phyloP scores from a whole-genome alignment of 139 green algal genomes.

The Pseudopediastrum boryanum region DNA sequence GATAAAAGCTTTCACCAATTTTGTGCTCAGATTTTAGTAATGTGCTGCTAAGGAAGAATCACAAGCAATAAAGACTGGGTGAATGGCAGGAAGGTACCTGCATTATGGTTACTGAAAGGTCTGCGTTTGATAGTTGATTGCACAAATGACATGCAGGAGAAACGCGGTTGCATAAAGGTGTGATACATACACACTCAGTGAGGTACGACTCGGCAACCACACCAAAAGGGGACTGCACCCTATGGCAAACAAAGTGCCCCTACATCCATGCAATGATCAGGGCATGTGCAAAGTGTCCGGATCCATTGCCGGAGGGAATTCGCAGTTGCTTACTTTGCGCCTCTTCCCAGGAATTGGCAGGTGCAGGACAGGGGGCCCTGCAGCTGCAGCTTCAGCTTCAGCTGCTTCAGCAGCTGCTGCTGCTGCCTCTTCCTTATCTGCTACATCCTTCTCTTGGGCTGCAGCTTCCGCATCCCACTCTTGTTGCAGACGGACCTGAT shows the following conservation, averaged over 20 bases:
- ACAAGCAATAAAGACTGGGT: too few relatives aligned
- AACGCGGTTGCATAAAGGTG: too few relatives aligned
- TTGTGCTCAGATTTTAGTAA: too few relatives aligned
- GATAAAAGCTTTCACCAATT: too few relatives aligned
- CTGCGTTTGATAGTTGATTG: too few relatives aligned
- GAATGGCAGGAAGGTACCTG: too few relatives aligned
- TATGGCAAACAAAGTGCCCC: not conserved
- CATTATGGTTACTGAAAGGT: too few relatives aligned
- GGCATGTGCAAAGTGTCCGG: not conserved
- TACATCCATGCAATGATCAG: not conserved
- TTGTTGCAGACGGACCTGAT: conserved; percentile 20
- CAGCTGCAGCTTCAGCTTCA: not conserved
- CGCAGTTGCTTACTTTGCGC: conserved; percentile 13
- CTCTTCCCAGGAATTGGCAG: conserved; percentile 13
- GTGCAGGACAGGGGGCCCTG: not conserved
- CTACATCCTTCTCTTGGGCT: not conserved
- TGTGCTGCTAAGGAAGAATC: too few relatives aligned
- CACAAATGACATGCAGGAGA: too few relatives aligned
- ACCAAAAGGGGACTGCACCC: not conserved
- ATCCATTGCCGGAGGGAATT: not conserved
- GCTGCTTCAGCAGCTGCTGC: not conserved
- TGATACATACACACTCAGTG: too few relatives aligned
- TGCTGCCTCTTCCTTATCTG: not conserved
- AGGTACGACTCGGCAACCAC: not conserved
- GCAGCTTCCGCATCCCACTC: conserved; percentile 35